Base-by-base conservation (phyloP, 208 protist genomes). In the Leishmania guyanensis region DNA sequence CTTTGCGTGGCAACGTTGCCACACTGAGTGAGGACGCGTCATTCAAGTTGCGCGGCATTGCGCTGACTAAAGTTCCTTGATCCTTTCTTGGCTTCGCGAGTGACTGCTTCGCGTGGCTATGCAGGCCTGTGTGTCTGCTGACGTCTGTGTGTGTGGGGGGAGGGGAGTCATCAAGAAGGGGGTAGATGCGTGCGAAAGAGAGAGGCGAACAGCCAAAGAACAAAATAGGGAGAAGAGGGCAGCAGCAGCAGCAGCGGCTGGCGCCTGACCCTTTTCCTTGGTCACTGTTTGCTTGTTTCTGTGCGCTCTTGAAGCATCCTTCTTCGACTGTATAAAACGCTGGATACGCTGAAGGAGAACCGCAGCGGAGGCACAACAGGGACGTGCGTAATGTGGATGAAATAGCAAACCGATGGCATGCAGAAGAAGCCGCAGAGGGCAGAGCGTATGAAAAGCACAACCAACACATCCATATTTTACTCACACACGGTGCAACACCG, bases 21-120 rank as follows among this genome's bases (percentile, higher is more conserved):
- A 92, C 76, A 60, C 84, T 87, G 53, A 94, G 83, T 14, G 91
- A 91, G 0, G 88, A 85, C 20, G 79, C 86, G n/a, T 85, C 83
- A 36, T 60, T 81, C 17, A 75, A 56, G 50, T 82, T 79, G 72
- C 43, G 62, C 73, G 36, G 73, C 73, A 77, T 77, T 39, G 73
- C 50, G 46, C 71, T 60, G 71, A 22, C 71, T 14, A 58, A 60
- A 72, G 43, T 0, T 20, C 43, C 17, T 12, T 12, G 20, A 50
- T n/a, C 43, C 43, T 14, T 72, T 72, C 43, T 39, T 72, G 50
- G 16, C 68, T 20, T 48, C 17, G 36, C 1, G 20, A 50, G 26
- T 1, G 71, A 43, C n/a, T n/a, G 29, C 10, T 26, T 60, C 29
- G 71, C 14, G 26, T 60, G 51, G 58, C 29, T 75, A 43, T 60